These are phyloP conservation scores for Bassia scoparia DNA, from an alignment of 148 eudicot genomes.

Conservation along the genomic window DNA sequence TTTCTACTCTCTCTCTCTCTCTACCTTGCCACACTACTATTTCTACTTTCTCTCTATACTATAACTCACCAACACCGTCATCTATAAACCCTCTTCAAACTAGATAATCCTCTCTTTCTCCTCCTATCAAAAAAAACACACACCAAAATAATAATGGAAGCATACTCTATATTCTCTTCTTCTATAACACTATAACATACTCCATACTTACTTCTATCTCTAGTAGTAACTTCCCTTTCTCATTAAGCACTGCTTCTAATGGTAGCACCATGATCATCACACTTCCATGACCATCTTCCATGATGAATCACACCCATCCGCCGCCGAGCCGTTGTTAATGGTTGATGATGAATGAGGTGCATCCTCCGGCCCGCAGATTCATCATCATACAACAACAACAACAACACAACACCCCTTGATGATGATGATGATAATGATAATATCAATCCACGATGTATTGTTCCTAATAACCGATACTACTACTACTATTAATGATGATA, in stretches of 20 bases:
- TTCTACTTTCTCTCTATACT: not conserved
- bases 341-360: constrained; percentile 2
- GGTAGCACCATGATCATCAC: not conserved
- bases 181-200: too few species aligned
- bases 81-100: not conserved
- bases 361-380: too few species aligned
- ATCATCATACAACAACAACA: too few species aligned
- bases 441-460: not conserved
- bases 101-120: not conserved
- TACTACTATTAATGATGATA: not conserved
- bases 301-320: not conserved
- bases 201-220: constrained; percentile 32
- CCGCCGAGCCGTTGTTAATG: constrained; percentile 12
- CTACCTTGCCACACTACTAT: constrained; percentile 2
- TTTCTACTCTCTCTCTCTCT: too few species aligned
- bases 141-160: constrained; percentile 4
- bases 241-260: not conserved
- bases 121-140: not conserved
- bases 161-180: constrained; percentile 22
- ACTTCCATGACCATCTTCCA: not conserved
- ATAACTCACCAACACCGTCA: too few species aligned
- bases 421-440: not conserved
- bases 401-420: not conserved
- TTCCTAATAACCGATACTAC: not conserved
- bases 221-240: constrained; percentile 25